A percentile compares a stretch with the other conserved stretches of the same genome.
Conservation (phyloP, 106 monocot species). For the Dendrobium huoshanense region DNA sequence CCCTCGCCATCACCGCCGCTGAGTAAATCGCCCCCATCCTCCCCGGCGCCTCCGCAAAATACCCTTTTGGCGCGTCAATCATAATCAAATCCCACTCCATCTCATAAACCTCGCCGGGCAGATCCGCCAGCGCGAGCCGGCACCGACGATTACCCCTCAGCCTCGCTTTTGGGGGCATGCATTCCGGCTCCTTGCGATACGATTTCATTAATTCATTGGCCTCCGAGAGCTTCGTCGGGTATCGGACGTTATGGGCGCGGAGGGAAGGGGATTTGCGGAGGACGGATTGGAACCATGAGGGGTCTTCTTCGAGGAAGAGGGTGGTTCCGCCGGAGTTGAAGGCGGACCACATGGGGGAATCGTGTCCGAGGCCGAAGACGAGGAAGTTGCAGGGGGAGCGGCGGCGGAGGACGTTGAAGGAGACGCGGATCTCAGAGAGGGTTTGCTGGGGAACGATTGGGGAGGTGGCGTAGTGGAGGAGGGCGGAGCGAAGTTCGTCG, state of each 20-base stretch:
- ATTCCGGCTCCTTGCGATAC: conserved; percentile 27
- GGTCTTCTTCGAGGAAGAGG: conserved; percentile 85
- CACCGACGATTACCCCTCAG: conserved; percentile 39
- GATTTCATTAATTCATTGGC: conserved; percentile 28
- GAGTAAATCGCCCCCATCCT: conserved; percentile 93
- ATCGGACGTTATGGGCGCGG: conserved; percentile 34
- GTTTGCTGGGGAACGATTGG: conserved; percentile 45
- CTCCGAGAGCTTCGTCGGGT: conserved; percentile 43
- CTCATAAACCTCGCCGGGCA: conserved; percentile 45
- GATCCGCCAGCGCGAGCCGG: conserved; percentile 38
- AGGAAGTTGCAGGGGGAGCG: conserved; percentile 75
- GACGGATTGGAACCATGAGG: conserved; percentile 36
- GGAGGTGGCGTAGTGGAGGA: conserved; percentile 62
- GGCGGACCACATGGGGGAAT: conserved; percentile 70
- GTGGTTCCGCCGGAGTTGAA: conserved; percentile 74
- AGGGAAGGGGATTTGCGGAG: conserved; percentile 26
- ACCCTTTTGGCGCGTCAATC: conserved; percentile 91
- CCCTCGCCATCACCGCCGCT: conserved; percentile 71
- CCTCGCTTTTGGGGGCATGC: conserved; percentile 27
- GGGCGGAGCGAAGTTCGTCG: conserved; percentile 25
- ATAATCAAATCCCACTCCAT: conserved; percentile 87
- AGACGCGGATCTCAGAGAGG: conserved; percentile 49
- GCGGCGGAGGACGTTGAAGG: conserved; percentile 45
- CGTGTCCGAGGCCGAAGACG: conserved; percentile 81
- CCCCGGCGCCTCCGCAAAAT: conserved; percentile 64